phyloP scores from a whole-genome alignment of 176 grass and related monocot species.

The Zoysia pacifica region DNA sequence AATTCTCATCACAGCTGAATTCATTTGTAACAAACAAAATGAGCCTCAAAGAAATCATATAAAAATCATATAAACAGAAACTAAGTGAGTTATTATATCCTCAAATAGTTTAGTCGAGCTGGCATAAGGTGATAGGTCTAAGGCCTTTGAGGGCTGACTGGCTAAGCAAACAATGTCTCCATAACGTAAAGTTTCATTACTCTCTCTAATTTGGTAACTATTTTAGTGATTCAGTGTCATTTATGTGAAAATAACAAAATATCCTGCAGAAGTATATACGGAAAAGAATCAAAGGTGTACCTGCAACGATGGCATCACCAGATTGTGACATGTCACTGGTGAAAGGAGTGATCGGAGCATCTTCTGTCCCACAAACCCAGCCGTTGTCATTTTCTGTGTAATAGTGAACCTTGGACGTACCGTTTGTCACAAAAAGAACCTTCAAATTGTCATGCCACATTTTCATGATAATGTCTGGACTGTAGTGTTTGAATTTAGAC shows the following conservation, averaged over 20 bases:
- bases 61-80: slow-evolving; percentile 16
- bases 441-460: slow-evolving; percentile 75
- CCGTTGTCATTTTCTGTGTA: slow-evolving; percentile 64
- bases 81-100: not conserved
- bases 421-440: slow-evolving; percentile 84
- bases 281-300: slow-evolving; percentile 40
- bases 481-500: slow-evolving; percentile 71
- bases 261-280: not conserved
- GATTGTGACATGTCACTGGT: slow-evolving; percentile 76
- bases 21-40: not conserved
- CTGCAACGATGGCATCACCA: slow-evolving; percentile 83
- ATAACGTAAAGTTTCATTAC: slow-evolving; percentile 6
- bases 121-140: not conserved
- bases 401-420: slow-evolving; percentile 84
- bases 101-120: slow-evolving; percentile 9
- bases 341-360: slow-evolving; percentile 73
- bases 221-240: not conserved
- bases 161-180: not conserved
- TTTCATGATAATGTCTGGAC: slow-evolving; percentile 56
- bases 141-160: not conserved
- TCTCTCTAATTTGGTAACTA: not conserved
- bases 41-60: slow-evolving; percentile 10
- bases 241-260: not conserved
- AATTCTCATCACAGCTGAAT: slow-evolving; percentile 20
- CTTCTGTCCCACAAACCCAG: slow-evolving; percentile 71